phyloP scores from a whole-genome alignment of 371 early-diverging fungal genomes.

The Syncephalis fuscata region DNA sequence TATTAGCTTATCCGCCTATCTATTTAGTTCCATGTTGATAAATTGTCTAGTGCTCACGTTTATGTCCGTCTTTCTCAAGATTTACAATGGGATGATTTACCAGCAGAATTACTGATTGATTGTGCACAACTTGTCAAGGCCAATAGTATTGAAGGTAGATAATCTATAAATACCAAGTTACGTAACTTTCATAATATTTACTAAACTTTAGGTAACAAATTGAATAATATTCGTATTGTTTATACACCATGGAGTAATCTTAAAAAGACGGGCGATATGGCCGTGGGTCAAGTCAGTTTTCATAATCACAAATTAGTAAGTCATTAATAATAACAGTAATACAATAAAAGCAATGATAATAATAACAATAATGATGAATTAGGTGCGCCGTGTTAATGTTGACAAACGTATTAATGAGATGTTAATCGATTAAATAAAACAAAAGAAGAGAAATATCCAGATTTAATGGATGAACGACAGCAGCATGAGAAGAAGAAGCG shows the following conservation, averaged over 20 bases:
- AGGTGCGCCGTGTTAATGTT: slow-evolving; percentile 65
- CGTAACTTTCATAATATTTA: slow-evolving; percentile 70
- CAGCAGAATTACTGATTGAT: slow-evolving; percentile 55
- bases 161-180: slow-evolving; percentile 22
- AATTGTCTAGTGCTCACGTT: slow-evolving; percentile 91
- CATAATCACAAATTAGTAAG: slow-evolving; percentile 49
- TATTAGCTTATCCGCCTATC: too few species aligned
- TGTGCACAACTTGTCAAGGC: slow-evolving; percentile 91
- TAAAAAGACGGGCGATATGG: slow-evolving; percentile 85
- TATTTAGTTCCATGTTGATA: slow-evolving; percentile 93
- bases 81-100: slow-evolving; percentile 69
- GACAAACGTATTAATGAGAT: slow-evolving; percentile 64
- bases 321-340: not conserved
- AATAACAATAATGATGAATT: not conserved
- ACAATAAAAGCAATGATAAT: too few species aligned
- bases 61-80: slow-evolving; percentile 66
- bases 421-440: slow-evolving; percentile 91
- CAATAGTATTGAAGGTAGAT: slow-evolving; percentile 76
- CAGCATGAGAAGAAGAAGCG: slow-evolving; percentile 39
- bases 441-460: slow-evolving; percentile 52
- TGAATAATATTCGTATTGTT: slow-evolving; percentile 57
- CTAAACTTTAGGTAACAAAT: slow-evolving; percentile 20
- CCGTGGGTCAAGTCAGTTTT: slow-evolving; percentile 88
- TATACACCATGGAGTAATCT: slow-evolving; percentile 94
- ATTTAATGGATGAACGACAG: slow-evolving; percentile 53